These are phyloP conservation scores for Penicillium lagena DNA, from an alignment of 495 filamentous ascomycete genomes.

Conservation along the genomic window DNA sequence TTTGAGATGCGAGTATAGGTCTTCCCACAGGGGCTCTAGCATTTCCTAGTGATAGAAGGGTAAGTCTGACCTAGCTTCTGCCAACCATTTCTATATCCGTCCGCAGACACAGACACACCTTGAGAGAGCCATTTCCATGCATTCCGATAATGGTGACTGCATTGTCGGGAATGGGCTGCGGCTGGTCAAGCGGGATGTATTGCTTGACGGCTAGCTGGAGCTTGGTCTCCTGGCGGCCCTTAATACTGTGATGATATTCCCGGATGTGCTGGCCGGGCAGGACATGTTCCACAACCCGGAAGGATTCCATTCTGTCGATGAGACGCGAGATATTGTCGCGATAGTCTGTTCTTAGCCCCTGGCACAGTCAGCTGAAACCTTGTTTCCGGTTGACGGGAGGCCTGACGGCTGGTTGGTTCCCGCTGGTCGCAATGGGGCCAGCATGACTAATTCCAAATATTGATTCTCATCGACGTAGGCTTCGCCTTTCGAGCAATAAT, in stretches of 20 bases:
- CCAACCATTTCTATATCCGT: too few relatives aligned
- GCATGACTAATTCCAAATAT: too few relatives aligned
- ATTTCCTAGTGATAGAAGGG: constrained; percentile 42
- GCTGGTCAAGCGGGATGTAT: constrained; percentile 56
- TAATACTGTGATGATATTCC: constrained; percentile 49
- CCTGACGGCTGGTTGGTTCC: too few relatives aligned
- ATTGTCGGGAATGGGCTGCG: constrained; percentile 48
- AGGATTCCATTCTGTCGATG: neutral
- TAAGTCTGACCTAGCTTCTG: too few relatives aligned
- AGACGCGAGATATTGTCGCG: too few relatives aligned
- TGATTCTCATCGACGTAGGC: too few relatives aligned
- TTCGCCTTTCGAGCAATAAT: too few relatives aligned
- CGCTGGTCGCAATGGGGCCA: too few relatives aligned
- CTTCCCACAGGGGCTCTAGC: constrained; percentile 72
- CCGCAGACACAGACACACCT: constrained; percentile 3
- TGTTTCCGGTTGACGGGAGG: too few relatives aligned
- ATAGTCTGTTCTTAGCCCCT: too few relatives aligned
- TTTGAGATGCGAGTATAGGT: constrained; percentile 43
- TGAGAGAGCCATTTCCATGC: constrained; percentile 51
- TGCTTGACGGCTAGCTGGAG: constrained; percentile 62
- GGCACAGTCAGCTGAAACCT: too few relatives aligned
- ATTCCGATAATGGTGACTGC: constrained; percentile 58
- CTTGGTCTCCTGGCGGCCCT: constrained; percentile 41
- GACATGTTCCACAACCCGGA: constrained; percentile 27
- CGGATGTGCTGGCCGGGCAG: constrained; percentile 53